phyloP scores from a whole-genome alignment of 768 basidiomycete genomes.

The Trametes sanguinea region DNA sequence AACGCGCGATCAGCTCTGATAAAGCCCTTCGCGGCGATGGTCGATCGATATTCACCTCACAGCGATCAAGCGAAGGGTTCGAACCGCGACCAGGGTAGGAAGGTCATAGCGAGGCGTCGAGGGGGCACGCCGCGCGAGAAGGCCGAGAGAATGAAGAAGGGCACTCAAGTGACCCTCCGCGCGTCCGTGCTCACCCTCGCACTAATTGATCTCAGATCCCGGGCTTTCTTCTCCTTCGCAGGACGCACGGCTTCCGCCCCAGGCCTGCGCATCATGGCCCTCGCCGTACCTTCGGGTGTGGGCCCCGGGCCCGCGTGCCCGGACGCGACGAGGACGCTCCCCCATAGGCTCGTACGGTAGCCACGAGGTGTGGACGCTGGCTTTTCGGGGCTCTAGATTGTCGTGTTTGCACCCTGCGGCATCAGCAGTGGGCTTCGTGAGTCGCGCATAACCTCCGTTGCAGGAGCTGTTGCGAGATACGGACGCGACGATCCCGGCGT shows the following conservation, averaged over 20 bases:
- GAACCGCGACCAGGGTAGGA: too few species aligned
- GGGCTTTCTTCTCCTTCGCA: too few species aligned
- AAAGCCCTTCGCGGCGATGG: not conserved
- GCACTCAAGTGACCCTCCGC: too few species aligned
- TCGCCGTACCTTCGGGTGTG: not conserved
- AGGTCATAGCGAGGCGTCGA: too few species aligned
- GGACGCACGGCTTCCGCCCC: not conserved
- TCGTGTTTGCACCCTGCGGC: not conserved
- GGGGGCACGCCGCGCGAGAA: too few species aligned
- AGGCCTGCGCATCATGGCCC: not conserved
- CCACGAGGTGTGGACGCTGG: not conserved
- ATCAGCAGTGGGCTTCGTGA: not conserved
- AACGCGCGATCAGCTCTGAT: not conserved
- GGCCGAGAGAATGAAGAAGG: too few species aligned
- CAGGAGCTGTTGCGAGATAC: too few species aligned
- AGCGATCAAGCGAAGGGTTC: too few species aligned
- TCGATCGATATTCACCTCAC: too few species aligned
- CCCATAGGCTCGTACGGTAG: conserved; percentile 2
- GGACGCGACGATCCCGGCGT: conserved; percentile 9
- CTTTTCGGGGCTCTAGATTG: not conserved
- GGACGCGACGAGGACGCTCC: not conserved
- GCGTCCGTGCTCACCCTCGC: too few species aligned
- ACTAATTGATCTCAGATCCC: too few species aligned
- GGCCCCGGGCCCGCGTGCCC: not conserved
- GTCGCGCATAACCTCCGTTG: not conserved